A percentile compares a stretch with the other conserved stretches of the same genome.
These are phyloP conservation scores for Evernia prunastri DNA, from an alignment of 495 filamentous ascomycete genomes.

Conservation along the genomic window DNA sequence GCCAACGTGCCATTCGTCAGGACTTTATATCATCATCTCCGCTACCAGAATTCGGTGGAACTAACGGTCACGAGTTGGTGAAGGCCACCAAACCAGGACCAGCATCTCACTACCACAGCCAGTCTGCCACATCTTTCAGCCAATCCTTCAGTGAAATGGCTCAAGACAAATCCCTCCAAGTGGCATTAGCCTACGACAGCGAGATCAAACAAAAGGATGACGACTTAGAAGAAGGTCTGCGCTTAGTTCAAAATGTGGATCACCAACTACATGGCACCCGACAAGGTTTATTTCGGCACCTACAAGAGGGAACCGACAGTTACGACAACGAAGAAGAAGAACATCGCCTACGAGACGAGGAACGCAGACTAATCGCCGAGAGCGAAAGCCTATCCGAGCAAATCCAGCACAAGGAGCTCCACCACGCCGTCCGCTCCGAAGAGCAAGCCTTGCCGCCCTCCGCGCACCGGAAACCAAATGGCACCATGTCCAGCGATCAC, in stretches of 20 bases:
- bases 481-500: conserved; percentile 3
- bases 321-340: conserved; percentile 17
- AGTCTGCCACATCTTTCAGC: conserved; percentile 26
- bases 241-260: conserved; percentile 15
- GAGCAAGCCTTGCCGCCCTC: conserved; percentile 18
- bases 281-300: conserved; percentile 9
- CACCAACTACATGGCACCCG: conserved; percentile 15
- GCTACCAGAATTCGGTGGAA: conserved; percentile 3
- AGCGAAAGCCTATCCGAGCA: conserved; percentile 23
- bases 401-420: conserved; percentile 24
- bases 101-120: conserved; percentile 20
- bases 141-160: conserved; percentile 19
- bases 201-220: conserved; percentile 24
- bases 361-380: background rate
- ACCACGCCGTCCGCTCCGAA: conserved; percentile 20
- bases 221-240: conserved; percentile 18
- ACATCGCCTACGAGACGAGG: conserved; percentile 13
- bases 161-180: conserved; percentile 22
- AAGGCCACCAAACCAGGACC: conserved; percentile 6
- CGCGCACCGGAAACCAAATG: conserved; percentile 11
- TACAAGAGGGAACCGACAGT: conserved; percentile 6
- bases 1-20: conserved; percentile 10
- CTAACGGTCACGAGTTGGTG: conserved; percentile 12
- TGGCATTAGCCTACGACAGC: conserved; percentile 23
- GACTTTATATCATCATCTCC: conserved; percentile 26